Base-by-base conservation (phyloP, 805 yeast species). In the Metschnikowia borealis region DNA sequence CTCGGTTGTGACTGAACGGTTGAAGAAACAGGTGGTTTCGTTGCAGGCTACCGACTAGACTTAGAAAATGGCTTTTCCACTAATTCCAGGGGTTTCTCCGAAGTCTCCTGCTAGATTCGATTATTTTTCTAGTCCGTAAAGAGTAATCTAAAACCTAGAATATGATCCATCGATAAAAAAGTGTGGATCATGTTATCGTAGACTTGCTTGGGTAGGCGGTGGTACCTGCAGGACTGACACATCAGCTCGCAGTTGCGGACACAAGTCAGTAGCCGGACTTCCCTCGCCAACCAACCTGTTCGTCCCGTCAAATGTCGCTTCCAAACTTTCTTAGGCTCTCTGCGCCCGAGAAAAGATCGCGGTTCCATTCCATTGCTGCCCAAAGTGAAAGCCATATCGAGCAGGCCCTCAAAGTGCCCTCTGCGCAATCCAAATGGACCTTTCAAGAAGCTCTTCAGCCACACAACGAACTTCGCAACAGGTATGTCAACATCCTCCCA, bases 401-500 rank as follows among this genome's bases (percentile, higher is more conserved):
- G 21, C 53, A 52, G 13, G 59, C 54, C 33, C 33, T 50, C 34
- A 54, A 46, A 17, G 48, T 44, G 7, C 23, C 32, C n/a, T 38
- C 44, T 6, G 23, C 37, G 13, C 36, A 38, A 17, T 20, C 43
- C 11, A 46, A 51, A 10, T 57, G 58, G 58, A 41, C 54, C 35
- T 43, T 54, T 8, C 11, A 38, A 6, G 48, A 46, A 10, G 59
- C 59, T 3, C 35, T 46, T 14, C 32, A 38, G 21, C 51, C 48
- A 17, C 33, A 11, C 14, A 58, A 55, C 49, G 33, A 48, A 5
- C 7, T 8, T 32, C 40, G 59, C 34, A 85, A 86, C 57, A 67
- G 91, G 47, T 86, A 86, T 61, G 59, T 73, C 4, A 81, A 85
- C 59, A 79, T 86, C 10, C 64, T 82, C 39, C 89, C 94, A 0